These are phyloP conservation scores for Betula pendula DNA, from an alignment of 306 rosid genomes.

Conservation along the genomic window DNA sequence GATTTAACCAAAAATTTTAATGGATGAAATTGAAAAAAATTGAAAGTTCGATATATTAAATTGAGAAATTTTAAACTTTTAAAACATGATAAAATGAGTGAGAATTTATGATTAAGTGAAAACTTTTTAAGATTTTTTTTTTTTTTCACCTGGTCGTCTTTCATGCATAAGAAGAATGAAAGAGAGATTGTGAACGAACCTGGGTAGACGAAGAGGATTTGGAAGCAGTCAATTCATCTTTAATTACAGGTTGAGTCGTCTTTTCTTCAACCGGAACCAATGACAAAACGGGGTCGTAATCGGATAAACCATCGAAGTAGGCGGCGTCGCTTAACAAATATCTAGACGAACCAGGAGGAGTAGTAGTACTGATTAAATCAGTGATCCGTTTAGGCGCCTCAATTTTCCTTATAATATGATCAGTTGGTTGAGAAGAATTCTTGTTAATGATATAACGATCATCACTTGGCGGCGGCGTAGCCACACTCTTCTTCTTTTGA, in stretches of 20 bases:
- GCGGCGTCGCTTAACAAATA: conserved; percentile 55
- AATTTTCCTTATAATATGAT: conserved; percentile 34
- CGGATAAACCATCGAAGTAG: conserved; percentile 43
- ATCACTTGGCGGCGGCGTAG: conserved; percentile 10
- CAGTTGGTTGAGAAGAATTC: conserved; percentile 25
- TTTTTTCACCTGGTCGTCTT: no score
- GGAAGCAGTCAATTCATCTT: conserved; percentile 28
- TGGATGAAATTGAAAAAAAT: no score
- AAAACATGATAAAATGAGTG: no score
- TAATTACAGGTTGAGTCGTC: conserved; percentile 16
- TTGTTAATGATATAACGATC: conserved; percentile 13
- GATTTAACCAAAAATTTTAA: no score
- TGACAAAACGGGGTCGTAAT: conserved; percentile 38
- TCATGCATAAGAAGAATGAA: neutral
- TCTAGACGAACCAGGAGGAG: conserved; percentile 75
- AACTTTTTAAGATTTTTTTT: no score
- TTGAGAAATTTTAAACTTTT: no score
- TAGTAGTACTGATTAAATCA: conserved; percentile 42
- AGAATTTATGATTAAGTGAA: no score
- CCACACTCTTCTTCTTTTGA: conserved; percentile 22
- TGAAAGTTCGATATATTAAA: no score
- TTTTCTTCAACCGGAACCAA: conserved; percentile 32
- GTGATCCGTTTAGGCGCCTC: conserved; percentile 41
- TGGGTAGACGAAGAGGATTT: conserved; percentile 48
- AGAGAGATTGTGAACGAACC: conserved; percentile 39